These are phyloP conservation scores for Ramularia collo-cygni DNA, from an alignment of 2,329 filamentous ascomycete species.

Conservation along the genomic window DNA sequence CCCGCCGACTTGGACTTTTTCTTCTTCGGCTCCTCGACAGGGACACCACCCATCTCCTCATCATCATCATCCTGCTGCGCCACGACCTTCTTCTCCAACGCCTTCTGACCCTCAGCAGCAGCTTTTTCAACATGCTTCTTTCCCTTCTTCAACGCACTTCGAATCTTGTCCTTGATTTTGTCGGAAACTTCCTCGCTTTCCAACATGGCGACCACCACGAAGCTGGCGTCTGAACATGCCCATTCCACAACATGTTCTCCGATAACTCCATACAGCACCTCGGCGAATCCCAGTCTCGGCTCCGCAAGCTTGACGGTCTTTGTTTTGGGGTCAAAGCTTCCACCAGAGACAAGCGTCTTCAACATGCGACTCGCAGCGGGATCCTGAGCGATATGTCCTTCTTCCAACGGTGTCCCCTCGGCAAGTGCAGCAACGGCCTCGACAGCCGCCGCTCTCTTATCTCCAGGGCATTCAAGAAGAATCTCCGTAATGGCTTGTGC, in stretches of 20 bases:
- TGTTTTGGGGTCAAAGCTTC: constrained; percentile 68
- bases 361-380: constrained; percentile 71
- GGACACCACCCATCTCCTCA: constrained; percentile 66
- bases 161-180: constrained; percentile 57
- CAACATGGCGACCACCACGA: constrained; percentile 73
- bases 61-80: constrained; percentile 48
- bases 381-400: constrained; percentile 55
- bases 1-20: constrained; percentile 22
- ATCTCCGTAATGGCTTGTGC: constrained; percentile 81
- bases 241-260: constrained; percentile 67
- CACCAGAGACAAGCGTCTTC: constrained; percentile 84
- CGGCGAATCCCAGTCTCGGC: constrained; percentile 72
- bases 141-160: constrained; percentile 64
- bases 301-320: constrained; percentile 65
- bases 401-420: constrained; percentile 33
- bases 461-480: constrained; percentile 66
- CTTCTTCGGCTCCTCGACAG: constrained; percentile 45
- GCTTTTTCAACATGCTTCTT: constrained; percentile 65
- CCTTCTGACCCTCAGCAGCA: constrained; percentile 39
- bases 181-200: constrained; percentile 63
- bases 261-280: constrained; percentile 75
- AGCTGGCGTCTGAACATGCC: constrained; percentile 81
- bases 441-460: constrained; percentile 59
- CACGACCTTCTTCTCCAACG: constrained; percentile 50
- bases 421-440: constrained; percentile 52